A percentile compares a stretch with the other conserved stretches of the same genome.
Conservation (phyloP, 140 eudicot genomes). For the Erigeron philadelphicus region DNA sequence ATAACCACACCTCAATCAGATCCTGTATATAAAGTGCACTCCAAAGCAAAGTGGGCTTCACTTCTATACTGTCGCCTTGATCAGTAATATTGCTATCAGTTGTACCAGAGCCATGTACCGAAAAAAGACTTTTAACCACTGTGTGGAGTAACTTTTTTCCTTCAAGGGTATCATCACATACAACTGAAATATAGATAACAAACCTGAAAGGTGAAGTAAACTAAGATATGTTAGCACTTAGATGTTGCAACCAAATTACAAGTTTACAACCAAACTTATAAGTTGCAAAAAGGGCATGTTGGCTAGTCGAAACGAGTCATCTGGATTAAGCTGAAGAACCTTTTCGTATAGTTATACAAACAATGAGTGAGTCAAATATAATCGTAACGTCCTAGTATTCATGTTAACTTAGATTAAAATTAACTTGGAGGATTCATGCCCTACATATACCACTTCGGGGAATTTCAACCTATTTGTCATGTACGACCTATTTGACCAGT, state of each 20-base stretch:
- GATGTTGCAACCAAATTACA: not conserved
- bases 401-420: not conserved
- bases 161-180: conserved; percentile 52
- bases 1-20: conserved; percentile 42
- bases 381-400: not conserved
- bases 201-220: conserved; percentile 51
- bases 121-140: conserved; percentile 56
- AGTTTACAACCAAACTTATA: not conserved
- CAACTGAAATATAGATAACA: conserved; percentile 61
- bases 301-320: not conserved
- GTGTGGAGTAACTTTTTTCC: conserved; percentile 59
- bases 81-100: conserved; percentile 32
- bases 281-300: not conserved
- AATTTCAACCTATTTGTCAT: not conserved
- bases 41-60: conserved; percentile 71
- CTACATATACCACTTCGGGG: not conserved
- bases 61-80: conserved; percentile 29
- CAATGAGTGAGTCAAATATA: not conserved
- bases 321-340: not conserved
- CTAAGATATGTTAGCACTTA: conserved; percentile 2
- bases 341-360: not conserved
- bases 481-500: not conserved
- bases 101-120: conserved; percentile 27
- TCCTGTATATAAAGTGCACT: conserved; percentile 69
- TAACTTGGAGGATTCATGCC: no score